Base-by-base conservation (phyloP, 192 early-diverging fungal species). In the Funneliformis mosseae region DNA sequence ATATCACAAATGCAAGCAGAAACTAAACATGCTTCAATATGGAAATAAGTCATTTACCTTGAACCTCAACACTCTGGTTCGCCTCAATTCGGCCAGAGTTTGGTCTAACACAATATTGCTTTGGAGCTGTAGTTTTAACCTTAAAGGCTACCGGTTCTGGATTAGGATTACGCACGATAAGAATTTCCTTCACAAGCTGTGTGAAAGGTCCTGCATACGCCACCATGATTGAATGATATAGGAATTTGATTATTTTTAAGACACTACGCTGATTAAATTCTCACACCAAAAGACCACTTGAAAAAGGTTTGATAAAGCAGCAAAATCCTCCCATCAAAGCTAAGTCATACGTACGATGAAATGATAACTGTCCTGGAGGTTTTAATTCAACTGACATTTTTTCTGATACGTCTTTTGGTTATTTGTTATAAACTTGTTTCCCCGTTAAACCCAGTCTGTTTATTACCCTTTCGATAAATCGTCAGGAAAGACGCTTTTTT, bases 121-220 rank as follows among this genome's bases (percentile, higher is more conserved):
- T 97, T 50, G 98, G 98, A 3, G 98, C 98, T 10, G 98, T 99
- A 21, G 98, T 99, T 80, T 99, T 99, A 83, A 99, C 94, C 83
- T 99, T 98, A 90, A 97, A 99, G n/a, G 95, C 94, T 42, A 97
- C 87, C 2, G 95, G 88, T 55, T 89, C 66, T 75, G 89, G 85
- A 76, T 88, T 87, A 41, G 87, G 85, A 88, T 95, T 95, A 38
- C 83, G 87, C 72, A 94, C 87, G n/a, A 81, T 75, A 70, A 93
- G 80, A 8, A 77, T 74, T 70, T 89, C 89, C 60, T 91, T 88
- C 67, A 90, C 88, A 70, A 88, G 83, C 63, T 84, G 82, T 61
- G 90, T 89, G 77, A 94, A 89, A 27, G 93, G 93, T 81, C 91
- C 91, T 92, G 84, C 39, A 73, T 74, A 60, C 33, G 48, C 14